A percentile compares a stretch with the other conserved stretches of the same genome.
phyloP scores from a whole-genome alignment of 495 filamentous ascomycete species.

The Xylaria acuta region DNA sequence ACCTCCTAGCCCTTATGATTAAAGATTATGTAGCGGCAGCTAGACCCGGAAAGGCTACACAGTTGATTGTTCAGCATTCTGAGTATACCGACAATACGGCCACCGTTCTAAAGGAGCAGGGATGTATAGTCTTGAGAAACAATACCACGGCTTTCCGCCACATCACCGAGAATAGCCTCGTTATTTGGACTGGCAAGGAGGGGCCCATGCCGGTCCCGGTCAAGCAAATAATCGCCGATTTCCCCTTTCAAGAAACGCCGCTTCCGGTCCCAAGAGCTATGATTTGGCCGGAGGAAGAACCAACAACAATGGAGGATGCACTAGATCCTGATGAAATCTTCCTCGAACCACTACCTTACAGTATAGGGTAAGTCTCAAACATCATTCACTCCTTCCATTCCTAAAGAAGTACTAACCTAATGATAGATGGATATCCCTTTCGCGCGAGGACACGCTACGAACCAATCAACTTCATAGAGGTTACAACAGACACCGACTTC shows the following conservation, averaged over 20 bases:
- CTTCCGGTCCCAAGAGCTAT: background rate
- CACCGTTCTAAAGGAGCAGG: background rate
- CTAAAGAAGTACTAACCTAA: background rate
- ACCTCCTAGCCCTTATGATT: background rate
- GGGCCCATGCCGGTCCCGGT: background rate
- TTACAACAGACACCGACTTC: background rate
- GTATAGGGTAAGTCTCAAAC: background rate
- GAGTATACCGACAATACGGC: background rate
- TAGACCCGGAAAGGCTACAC: background rate
- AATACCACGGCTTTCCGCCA: background rate
- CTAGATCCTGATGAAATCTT: background rate
- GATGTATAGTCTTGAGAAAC: background rate
- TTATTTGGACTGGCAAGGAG: constrained; percentile 1
- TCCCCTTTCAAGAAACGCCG: background rate
- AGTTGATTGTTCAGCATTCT: background rate
- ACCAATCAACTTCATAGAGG: background rate
- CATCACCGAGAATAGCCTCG: background rate
- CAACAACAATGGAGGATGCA: background rate
- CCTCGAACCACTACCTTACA: background rate
- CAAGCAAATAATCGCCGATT: constrained; percentile 1
- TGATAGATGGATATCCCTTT: background rate
- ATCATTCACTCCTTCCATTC: background rate
- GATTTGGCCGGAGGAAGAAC: background rate
- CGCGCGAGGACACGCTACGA: background rate
- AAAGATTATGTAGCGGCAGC: background rate